A percentile compares a stretch with the other conserved stretches of the same genome.
phyloP scores from a whole-genome alignment of 2,329 filamentous ascomycete species.

The Paecilomyces formosus region DNA sequence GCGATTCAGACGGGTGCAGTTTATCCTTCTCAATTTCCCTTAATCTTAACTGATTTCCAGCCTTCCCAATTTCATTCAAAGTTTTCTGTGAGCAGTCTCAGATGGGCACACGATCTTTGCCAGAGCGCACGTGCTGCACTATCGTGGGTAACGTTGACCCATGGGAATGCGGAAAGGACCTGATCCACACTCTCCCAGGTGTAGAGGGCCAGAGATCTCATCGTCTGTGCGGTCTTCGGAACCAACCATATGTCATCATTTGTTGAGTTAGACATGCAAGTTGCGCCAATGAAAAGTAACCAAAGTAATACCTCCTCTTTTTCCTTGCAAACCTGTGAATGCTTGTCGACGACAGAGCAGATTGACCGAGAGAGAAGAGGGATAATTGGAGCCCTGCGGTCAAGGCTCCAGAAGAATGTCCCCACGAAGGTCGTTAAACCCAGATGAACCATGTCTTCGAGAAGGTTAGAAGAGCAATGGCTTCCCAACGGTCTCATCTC shows the following conservation, averaged over 20 bases:
- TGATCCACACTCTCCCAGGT: constrained; percentile 1
- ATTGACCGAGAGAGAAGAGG: constrained; percentile 2
- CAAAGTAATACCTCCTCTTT: constrained; percentile 1
- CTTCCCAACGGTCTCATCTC: constrained; percentile 1
- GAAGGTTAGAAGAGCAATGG: background rate
- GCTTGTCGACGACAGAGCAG: background rate
- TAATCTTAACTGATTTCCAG: background rate
- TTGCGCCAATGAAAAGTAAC: constrained; percentile 4
- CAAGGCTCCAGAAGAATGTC: constrained; percentile 6
- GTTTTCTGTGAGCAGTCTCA: background rate
- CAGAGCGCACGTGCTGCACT: constrained; percentile 2
- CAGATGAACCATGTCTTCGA: constrained; percentile 6
- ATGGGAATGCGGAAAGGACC: constrained; percentile 1
- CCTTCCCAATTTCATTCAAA: background rate
- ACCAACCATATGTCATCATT: constrained; percentile 4
- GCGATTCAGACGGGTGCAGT: too few species aligned
- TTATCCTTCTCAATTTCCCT: too few species aligned
- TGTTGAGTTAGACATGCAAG: background rate
- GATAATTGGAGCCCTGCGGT: constrained; percentile 3
- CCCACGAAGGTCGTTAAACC: constrained; percentile 4
- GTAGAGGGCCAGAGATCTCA: background rate
- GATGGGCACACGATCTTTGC: background rate
- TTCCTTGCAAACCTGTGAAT: background rate
- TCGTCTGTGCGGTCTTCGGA: constrained; percentile 1
- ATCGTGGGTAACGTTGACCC: constrained; percentile 4